Percentiles rank a stretch among this genome's conserved stretches.
These are phyloP conservation scores for Volutella citrinella DNA, from an alignment of 2,329 filamentous ascomycete species.

Conservation along the genomic window DNA sequence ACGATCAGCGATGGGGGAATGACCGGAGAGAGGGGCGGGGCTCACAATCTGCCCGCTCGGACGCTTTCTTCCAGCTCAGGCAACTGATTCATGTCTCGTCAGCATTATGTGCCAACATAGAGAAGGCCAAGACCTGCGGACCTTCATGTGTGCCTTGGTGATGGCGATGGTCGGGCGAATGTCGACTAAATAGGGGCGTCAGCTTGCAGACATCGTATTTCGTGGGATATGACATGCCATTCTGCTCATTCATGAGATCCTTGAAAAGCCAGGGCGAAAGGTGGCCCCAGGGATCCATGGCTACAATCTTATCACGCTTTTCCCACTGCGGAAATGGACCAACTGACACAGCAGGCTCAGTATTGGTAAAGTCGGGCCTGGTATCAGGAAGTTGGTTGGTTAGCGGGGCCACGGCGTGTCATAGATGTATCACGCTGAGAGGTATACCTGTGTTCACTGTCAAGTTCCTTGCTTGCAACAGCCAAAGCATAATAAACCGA, in stretches of 20 bases:
- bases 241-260: slow-evolving; percentile 72
- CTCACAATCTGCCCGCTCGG: slow-evolving; percentile 67
- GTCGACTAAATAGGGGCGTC: slow-evolving; percentile 52
- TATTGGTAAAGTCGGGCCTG: slow-evolving; percentile 66
- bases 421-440: neutral
- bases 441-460: slow-evolving; percentile 68
- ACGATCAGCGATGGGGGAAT: no score
- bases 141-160: slow-evolving; percentile 90
- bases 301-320: slow-evolving; percentile 90
- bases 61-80: slow-evolving; percentile 92
- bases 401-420: slow-evolving; percentile 6
- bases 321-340: slow-evolving; percentile 88
- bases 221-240: slow-evolving; percentile 41
- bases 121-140: no score
- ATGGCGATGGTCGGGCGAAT: slow-evolving; percentile 89
- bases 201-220: slow-evolving; percentile 4
- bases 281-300: slow-evolving; percentile 95
- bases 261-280: slow-evolving; percentile 80
- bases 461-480: slow-evolving; percentile 85
- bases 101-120: no score
- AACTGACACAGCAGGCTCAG: slow-evolving; percentile 85
- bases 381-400: no score
- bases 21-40: no score
- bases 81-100: slow-evolving; percentile 43
- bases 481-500: slow-evolving; percentile 94